Base-by-base conservation (phyloP, 331 rosid genomes). In the Quercus lobata region DNA sequence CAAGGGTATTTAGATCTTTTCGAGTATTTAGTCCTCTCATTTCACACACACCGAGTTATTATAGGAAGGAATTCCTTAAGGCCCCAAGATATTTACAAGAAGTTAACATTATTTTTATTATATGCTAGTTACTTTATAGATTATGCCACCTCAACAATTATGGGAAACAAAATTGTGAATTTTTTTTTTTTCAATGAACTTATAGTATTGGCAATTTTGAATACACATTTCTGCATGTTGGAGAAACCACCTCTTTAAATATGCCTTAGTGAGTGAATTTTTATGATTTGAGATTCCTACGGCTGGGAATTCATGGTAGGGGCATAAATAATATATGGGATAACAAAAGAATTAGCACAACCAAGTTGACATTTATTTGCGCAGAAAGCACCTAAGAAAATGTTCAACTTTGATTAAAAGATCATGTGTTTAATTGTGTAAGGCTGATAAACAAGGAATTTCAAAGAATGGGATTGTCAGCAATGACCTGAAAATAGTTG, bases 401-500 rank as follows among this genome's bases (percentile, higher is more conserved):
- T 60, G 66, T 24, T 24, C 15, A 60, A 60, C 11, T 63, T 63
- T 29, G 41, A 12, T 49, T 73, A 4, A 56, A 79, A 58, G 77
- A 63, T 49, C 12, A 74, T 53, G 53, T 25, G 35, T 83, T 71
- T 78, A 37, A 6, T 57, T 78, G 44, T 71, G 70, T 60, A 61
- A 75, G 63, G 72, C 41, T 29, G 17, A 76, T 69, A 81, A 29
- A 78, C 62, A 25, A 55, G 73, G 86, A 82, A 87, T 86, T 84
- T 86, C 57, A 78, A 83, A 78, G 86, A 89, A 57, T 78, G 79
- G 75, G 88, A 89, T 86, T 17, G 83, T 77, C 77, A 69, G 32
- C 57, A 72, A 82, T 79, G 87, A 79, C 71, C 69, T 71, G 24
- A 73, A 79, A 79, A 55, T 73, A 32, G 49, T 76, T 80, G 97